Percentiles rank a stretch among this genome's conserved stretches.
phyloP scores from a whole-genome alignment of 106 monocot genomes.

The Iris macrosiphon region DNA sequence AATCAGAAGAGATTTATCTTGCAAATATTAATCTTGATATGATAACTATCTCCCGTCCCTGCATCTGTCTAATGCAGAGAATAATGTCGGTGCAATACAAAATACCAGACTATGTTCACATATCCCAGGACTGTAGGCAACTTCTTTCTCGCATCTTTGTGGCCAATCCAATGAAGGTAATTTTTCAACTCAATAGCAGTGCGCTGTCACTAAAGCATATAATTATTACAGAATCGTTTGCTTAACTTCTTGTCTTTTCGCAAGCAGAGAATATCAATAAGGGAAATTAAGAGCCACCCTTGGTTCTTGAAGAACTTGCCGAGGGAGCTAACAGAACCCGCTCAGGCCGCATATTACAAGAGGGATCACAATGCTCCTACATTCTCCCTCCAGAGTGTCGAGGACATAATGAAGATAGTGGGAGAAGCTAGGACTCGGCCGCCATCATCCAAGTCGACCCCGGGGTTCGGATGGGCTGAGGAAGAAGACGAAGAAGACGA shows the following conservation, averaged over 20 bases:
- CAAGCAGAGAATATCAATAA: conserved; percentile 69
- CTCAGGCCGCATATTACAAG: conserved; percentile 60
- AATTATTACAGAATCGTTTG: too few species aligned
- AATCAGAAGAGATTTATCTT: too few species aligned
- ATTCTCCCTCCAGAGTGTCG: conserved; percentile 49
- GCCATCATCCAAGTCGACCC: conserved; percentile 27
- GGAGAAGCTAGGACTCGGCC: conserved; percentile 54
- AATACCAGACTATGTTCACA: conserved; percentile 81
- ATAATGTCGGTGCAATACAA: conserved; percentile 72
- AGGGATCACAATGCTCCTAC: conserved; percentile 45
- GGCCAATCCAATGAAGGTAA: conserved; percentile 60
- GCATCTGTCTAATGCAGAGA: conserved; percentile 29
- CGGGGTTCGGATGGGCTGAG: conserved; percentile 46
- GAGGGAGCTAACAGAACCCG: conserved; percentile 62
- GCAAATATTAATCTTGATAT: neutral
- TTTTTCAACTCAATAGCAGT: neutral
- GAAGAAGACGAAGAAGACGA: conserved; percentile 58
- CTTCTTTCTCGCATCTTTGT: conserved; percentile 74
- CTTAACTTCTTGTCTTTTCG: neutral
- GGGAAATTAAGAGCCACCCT: conserved; percentile 71
- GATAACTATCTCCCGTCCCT: neutral
- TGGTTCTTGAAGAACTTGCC: conserved; percentile 93
- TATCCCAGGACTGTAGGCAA: conserved; percentile 71
- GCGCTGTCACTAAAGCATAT: too few species aligned
- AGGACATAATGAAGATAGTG: conserved; percentile 72